Evolutionary conservation across 2,329 filamentous ascomycete species (phyloP).

Genomic region (Diaporthe aspalathi): DNA sequence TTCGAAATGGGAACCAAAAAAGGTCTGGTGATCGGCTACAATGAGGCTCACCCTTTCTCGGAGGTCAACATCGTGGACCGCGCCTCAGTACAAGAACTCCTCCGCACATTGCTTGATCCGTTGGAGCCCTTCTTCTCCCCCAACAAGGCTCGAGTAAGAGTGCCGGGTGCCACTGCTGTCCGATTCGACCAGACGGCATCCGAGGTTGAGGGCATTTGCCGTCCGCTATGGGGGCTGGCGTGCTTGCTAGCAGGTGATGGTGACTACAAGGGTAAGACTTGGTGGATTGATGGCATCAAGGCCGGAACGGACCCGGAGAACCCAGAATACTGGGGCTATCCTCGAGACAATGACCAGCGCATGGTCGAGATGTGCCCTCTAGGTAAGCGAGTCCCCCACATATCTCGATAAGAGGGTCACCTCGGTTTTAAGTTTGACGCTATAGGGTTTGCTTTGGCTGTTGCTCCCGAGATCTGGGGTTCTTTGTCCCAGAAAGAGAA

Average conservation of each 20-base stretch:
- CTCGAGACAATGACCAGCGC: constrained; percentile 80
- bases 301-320: constrained; percentile 77
- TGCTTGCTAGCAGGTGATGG: constrained; percentile 76
- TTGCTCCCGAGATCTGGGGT: constrained; percentile 75
- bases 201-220: constrained; percentile 80
- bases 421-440: neutral
- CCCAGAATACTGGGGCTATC: constrained; percentile 81
- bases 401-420: neutral
- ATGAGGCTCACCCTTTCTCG: constrained; percentile 66
- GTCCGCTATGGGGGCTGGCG: constrained; percentile 81
- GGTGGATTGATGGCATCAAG: constrained; percentile 77
- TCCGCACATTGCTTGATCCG: constrained; percentile 74
- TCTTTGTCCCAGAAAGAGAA: constrained; percentile 71
- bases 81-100: constrained; percentile 69
- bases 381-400: constrained; percentile 52
- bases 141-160: constrained; percentile 71
- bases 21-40: constrained; percentile 62
- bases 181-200: constrained; percentile 82
- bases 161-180: constrained; percentile 77
- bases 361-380: constrained; percentile 90
- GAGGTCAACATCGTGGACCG: constrained; percentile 62
- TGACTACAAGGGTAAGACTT: constrained; percentile 70
- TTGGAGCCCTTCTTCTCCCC: constrained; percentile 79
- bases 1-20: constrained; percentile 38
- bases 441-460: constrained; percentile 74